Evolutionary conservation across 2,329 filamentous ascomycete genomes (phyloP).

Genomic region (Elsinoe necatrix): DNA sequence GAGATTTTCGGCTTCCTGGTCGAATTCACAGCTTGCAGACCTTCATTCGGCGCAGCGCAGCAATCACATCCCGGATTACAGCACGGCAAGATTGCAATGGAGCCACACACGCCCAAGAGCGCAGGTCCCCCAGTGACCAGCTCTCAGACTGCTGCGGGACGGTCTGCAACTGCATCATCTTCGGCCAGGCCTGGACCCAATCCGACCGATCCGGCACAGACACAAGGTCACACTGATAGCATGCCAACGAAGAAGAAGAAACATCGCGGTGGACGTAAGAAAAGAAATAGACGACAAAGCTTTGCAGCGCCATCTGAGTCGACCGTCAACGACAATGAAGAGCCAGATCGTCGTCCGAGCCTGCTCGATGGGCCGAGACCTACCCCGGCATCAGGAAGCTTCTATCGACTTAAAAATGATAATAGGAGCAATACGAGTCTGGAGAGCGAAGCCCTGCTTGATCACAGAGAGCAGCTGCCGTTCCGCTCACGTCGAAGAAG

Average conservation of each 20-base stretch:
- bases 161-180: background rate
- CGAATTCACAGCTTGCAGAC: background rate
- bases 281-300: slow-evolving; percentile 66
- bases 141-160: background rate
- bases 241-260: slow-evolving; percentile 55
- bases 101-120: slow-evolving; percentile 5
- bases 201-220: background rate
- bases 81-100: slow-evolving; percentile 8
- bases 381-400: slow-evolving; percentile 35
- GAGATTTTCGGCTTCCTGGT: background rate
- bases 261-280: slow-evolving; percentile 70
- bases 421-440: slow-evolving; percentile 77
- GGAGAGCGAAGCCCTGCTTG: slow-evolving; percentile 78
- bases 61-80: slow-evolving; percentile 1
- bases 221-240: background rate
- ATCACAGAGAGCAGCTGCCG: slow-evolving; percentile 52
- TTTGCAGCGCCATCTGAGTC: slow-evolving; percentile 62
- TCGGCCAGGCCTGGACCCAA: background rate
- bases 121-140: slow-evolving; percentile 10
- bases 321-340: slow-evolving; percentile 40
- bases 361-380: slow-evolving; percentile 32
- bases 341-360: slow-evolving; percentile 28
- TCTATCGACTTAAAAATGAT: slow-evolving; percentile 44
- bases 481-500: slow-evolving; percentile 37
- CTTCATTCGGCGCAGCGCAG: background rate